A percentile compares a stretch with the other conserved stretches of the same genome.
Evolutionary conservation across 23 red algal genomes (phyloP).

Genomic region (Agarophyton chilense): DNA sequence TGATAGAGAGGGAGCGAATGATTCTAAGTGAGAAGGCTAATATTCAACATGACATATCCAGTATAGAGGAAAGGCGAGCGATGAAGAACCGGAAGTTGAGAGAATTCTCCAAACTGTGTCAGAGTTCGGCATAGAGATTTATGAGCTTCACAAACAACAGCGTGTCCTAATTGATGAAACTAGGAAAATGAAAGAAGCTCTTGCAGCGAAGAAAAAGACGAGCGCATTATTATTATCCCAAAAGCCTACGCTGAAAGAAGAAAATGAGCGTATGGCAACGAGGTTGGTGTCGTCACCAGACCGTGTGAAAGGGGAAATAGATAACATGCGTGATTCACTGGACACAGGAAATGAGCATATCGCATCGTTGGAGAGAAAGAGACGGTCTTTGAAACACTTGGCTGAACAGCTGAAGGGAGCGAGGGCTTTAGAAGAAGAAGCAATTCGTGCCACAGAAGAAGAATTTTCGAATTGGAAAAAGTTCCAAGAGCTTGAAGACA

Average conservation of each 20-base stretch:
- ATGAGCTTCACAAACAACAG: slow-evolving; percentile 76
- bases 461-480: slow-evolving; percentile 36
- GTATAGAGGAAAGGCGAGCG: slow-evolving; percentile 54
- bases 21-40: slow-evolving; percentile 37
- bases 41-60: slow-evolving; percentile 56
- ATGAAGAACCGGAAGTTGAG: slow-evolving; percentile 70
- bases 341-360: slow-evolving; percentile 66
- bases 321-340: slow-evolving; percentile 66
- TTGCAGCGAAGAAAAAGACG: slow-evolving; percentile 55
- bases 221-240: slow-evolving; percentile 41
- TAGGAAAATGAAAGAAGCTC: slow-evolving; percentile 66
- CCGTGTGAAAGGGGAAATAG: slow-evolving; percentile 81
- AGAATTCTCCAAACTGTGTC: slow-evolving; percentile 45
- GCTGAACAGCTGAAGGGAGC: slow-evolving; percentile 41
- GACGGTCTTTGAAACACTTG: slow-evolving; percentile 22
- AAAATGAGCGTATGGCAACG: slow-evolving; percentile 61
- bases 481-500: slow-evolving; percentile 29
- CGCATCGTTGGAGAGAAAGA: slow-evolving; percentile 46
- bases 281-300: slow-evolving; percentile 89
- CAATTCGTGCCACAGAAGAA: slow-evolving; percentile 39
- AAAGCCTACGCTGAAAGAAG: slow-evolving; percentile 55
- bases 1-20: slow-evolving; percentile 39
- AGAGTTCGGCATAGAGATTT: slow-evolving; percentile 63
- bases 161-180: slow-evolving; percentile 69
- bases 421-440: slow-evolving; percentile 31